Evolutionary conservation across 2,329 filamentous ascomycete species (phyloP), one percentile per base, ranked within the genome.

Genomic region (Claviceps sp.): DNA sequence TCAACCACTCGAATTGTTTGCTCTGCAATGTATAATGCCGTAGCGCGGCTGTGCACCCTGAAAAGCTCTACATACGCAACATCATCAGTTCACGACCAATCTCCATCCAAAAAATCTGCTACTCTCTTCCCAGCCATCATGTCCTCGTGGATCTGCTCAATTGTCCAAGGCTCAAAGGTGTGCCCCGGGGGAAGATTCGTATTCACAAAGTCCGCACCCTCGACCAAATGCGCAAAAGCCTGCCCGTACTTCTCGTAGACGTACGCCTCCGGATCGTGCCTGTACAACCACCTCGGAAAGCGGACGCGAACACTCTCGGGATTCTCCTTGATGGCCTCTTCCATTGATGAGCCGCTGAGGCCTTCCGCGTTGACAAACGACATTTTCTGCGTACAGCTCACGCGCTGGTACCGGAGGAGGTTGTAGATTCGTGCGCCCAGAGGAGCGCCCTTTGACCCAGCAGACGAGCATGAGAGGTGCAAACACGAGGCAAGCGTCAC

Each of bases 401-500:
- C 50, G 24, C 53, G 43, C 36, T 54, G 40, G 26, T 52, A 54
- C n/a, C 53, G 53, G 5, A 52, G 36, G 38, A 48, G 36, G 20
- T 54, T 54, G 34, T 54, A 52, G 14, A 48, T 45, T 7, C 38
- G 36, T 3, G 49, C 47, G 6, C 36, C 53, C 1, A 34, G 26
- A 11, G 45, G 34, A 16, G 42, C 50, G 2, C 38, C 36, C 5
- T 22, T 26, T 24, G 47, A 50, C 0, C 54, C 54, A 2, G 44
- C 54, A 18, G 40, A 18, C 3, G 48, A 18, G 16, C 47, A 48
- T 5, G 48, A n/a, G 0, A 59, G 52, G 3, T 51, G 48, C 38
- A 60, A 38, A 26, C 58, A 60, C 3, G 56, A 51, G 4, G 56
- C 57, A 0, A 60, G 46, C 11, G 54, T 56, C 11, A 57, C 37